Evolutionary conservation across 1,139 yeast species (phyloP), one percentile per base, ranked within the genome.

Genomic region (Nakaseomyces glabratus): DNA sequence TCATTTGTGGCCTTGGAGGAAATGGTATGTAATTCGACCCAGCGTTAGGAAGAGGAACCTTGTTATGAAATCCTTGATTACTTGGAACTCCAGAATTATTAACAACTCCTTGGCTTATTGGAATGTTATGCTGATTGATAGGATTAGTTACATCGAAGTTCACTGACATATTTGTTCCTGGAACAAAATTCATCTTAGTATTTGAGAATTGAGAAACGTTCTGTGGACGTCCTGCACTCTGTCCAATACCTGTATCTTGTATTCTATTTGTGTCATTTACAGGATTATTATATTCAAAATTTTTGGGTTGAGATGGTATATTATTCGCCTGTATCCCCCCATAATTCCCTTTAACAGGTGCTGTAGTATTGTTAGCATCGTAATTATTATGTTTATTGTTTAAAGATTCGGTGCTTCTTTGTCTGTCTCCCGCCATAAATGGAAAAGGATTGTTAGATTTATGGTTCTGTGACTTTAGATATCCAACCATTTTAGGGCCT

Each of bases 401-500:
- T 17, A 14, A 28, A 12, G 14, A 21, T n/a, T 20, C 30, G 4
- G n/a, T 26, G n/a, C 30, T 26, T n/a, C 13, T 17, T n/a, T 28
- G 35, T 8, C 35, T 26, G 3, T 34, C 44, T 24, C 38, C 33
- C 2, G 38, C 37, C 44, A 55, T 53, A 31, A 41, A 50, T 13
- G 60, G 60, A 29, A 56, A 56, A 17, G 60, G 60, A 39, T 56
- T 56, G 25, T 47, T 54, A 3, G 58, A 48, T 40, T 55, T 56
- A 40, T 54, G 53, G 31, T 52, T 55, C 34, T 45, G 52, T 6
- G 50, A 26, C 2, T 26, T 15, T 21, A 26, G 17, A 11, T 26
- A 26, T 11, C 18, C 18, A 7, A 17, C 21, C 4, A 26, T 26
- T 19, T 8, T 43, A 30, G 46, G 45, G 6, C 41, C 48, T 16